Percentiles rank a stretch among this genome's conserved stretches.
Conservation (phyloP, 2,329 filamentous ascomycete genomes). For the Xylariaceae sp. region DNA sequence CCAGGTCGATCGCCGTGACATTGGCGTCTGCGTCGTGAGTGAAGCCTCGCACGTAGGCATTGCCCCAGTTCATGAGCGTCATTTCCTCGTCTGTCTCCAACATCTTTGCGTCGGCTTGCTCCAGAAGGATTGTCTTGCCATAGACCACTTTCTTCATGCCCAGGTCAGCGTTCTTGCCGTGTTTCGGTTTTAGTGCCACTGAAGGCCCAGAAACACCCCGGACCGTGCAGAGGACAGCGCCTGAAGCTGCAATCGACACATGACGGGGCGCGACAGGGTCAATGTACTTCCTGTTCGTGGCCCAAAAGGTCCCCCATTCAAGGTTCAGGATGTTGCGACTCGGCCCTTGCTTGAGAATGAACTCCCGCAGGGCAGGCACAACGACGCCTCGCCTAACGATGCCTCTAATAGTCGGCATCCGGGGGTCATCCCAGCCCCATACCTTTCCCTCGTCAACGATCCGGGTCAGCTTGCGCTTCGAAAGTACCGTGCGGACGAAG, state of each 20-base stretch:
- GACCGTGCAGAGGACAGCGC: slow-evolving; percentile 65
- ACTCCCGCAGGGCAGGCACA: slow-evolving; percentile 71
- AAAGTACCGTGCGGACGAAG: slow-evolving; percentile 76
- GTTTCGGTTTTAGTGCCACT: slow-evolving; percentile 64
- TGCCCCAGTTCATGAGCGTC: slow-evolving; percentile 95
- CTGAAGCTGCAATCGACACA: slow-evolving; percentile 65
- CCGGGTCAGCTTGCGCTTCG: slow-evolving; percentile 81
- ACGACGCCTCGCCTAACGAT: slow-evolving; percentile 75
- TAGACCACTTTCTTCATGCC: slow-evolving; percentile 82
- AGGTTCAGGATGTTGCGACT: slow-evolving; percentile 78
- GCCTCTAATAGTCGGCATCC: slow-evolving; percentile 79
- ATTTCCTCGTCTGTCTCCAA: slow-evolving; percentile 87
- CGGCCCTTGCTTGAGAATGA: slow-evolving; percentile 79
- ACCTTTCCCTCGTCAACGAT: slow-evolving; percentile 72
- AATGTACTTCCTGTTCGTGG: slow-evolving; percentile 74
- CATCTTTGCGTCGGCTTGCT: slow-evolving; percentile 77
- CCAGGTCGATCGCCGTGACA: slow-evolving; percentile 64
- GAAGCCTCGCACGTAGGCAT: slow-evolving; percentile 70
- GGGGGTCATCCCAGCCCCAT: slow-evolving; percentile 80
- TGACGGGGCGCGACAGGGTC: slow-evolving; percentile 70
- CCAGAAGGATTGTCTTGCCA: slow-evolving; percentile 69
- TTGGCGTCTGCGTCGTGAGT: slow-evolving; percentile 56
- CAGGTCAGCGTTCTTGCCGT: slow-evolving; percentile 80
- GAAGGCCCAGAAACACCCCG: slow-evolving; percentile 62
- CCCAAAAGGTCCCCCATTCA: slow-evolving; percentile 75